Percentiles rank a stretch among this genome's conserved stretches.
These are phyloP conservation scores for Plasmopara viticola DNA, from an alignment of 352 stramenopile species.

Conservation along the genomic window DNA sequence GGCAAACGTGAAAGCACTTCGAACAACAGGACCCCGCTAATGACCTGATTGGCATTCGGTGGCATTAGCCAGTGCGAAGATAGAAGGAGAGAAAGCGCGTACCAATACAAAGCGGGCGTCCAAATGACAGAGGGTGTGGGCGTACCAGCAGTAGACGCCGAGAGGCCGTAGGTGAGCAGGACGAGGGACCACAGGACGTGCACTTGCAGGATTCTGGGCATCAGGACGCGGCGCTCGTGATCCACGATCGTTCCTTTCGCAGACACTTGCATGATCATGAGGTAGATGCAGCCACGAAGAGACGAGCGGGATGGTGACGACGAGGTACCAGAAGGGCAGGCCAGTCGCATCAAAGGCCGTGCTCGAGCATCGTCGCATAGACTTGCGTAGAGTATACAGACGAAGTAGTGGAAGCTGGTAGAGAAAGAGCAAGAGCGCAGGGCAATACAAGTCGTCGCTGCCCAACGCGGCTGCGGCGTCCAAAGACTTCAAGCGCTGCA, in stretches of 20 bases:
- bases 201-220: slow-evolving; percentile 74
- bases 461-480: slow-evolving; percentile 76
- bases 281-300: slow-evolving; percentile 80
- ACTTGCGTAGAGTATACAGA: slow-evolving; percentile 55
- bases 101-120: slow-evolving; percentile 77
- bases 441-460: slow-evolving; percentile 84
- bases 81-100: slow-evolving; percentile 9
- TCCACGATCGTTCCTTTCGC: slow-evolving; percentile 81
- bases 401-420: slow-evolving; percentile 67
- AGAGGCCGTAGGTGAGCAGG: slow-evolving; percentile 52
- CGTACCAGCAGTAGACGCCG: slow-evolving; percentile 67
- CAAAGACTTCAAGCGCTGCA: slow-evolving; percentile 83
- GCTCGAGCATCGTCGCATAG: slow-evolving; percentile 59
- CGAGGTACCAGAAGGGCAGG: slow-evolving; percentile 75
- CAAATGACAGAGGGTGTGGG: slow-evolving; percentile 54
- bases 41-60: slow-evolving; percentile 23
- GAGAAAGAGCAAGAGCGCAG: slow-evolving; percentile 64
- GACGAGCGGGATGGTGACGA: slow-evolving; percentile 54
- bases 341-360: slow-evolving; percentile 52
- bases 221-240: slow-evolving; percentile 81
- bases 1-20: slow-evolving; percentile 70
- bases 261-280: slow-evolving; percentile 83
- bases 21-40: slow-evolving; percentile 47
- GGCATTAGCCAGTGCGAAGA: no score
- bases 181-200: slow-evolving; percentile 69